Base-by-base conservation (phyloP, 805 yeast species). In the Candida insectalens region DNA sequence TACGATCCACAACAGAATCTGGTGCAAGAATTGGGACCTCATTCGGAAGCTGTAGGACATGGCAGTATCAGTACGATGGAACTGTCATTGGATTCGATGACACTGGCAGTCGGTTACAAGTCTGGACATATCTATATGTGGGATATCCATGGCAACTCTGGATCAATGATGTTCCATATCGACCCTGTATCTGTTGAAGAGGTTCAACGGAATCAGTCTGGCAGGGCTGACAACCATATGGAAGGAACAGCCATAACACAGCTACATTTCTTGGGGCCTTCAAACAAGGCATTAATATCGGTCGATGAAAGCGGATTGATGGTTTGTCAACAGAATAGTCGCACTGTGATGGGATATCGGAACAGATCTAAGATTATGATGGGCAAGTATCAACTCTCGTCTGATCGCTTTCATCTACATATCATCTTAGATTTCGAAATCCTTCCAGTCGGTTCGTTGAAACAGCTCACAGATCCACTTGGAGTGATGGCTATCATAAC, bases 1-100 rank as follows among this genome's bases (percentile, higher is more conserved):
- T 87, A 83, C 52, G 80, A 77, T 45, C 78, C 76, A 40, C 68
- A 68, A 29, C 95, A 88, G 51, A 62, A 59, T 20, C 49, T 82
- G 4, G 59, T 67, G 10, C 56, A 57, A 28, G 63, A 66, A 2
- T 49, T 79, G 12, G 45, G 43, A n/a, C 19, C 19, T 9, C 17
- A 20, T 6, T 9, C 10, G n/a, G 33, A 19, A 20, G 27, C 18
- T 9, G 43, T 52, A 9, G 44, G 51, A 4, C 42, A 41, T 14
- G 76, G 79, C 0, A 44, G 65, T 0, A 74, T 84, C 1, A 66
- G 81, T 0, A 39, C 72, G 3, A 47, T 87, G 17, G 63, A 73
- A 0, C 55, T 80, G 10, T 78, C 92, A 0, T 58, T 71, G 5
- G 95, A 88, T 50, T 79, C 83, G 2, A 64, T 80, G 0, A 71